Conservation (phyloP, 352 stramenopile species). For the Phytophthora fragariae region DNA sequence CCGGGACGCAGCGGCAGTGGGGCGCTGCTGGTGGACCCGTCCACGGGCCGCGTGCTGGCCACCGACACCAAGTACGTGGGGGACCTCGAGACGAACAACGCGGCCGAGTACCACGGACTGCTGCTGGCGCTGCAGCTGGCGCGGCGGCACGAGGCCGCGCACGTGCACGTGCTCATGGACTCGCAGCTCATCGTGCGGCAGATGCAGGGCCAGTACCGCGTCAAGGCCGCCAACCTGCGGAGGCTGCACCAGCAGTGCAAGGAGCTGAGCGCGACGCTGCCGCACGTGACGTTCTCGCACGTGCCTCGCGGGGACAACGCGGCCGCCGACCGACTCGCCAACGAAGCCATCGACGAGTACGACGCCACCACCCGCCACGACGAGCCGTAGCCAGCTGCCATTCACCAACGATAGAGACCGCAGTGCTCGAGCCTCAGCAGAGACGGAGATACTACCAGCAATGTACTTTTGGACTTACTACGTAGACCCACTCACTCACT, state of each 20-base stretch:
- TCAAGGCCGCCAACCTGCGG: constrained; percentile 68
- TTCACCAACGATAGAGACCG: not conserved
- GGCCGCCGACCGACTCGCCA: constrained; percentile 68
- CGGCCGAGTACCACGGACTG: constrained; percentile 73
- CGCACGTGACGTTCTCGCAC: constrained; percentile 58
- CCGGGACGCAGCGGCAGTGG: constrained; percentile 68
- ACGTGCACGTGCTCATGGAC: constrained; percentile 76
- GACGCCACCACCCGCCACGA: constrained; percentile 2
- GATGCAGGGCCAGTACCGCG: constrained; percentile 76
- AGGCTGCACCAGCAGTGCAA: constrained; percentile 54
- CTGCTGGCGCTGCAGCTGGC: constrained; percentile 69
- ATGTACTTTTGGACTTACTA: not conserved
- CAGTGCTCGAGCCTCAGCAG: not conserved
- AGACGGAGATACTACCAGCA: not conserved
- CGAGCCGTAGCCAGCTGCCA: not conserved
- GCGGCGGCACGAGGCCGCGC: constrained; percentile 37
- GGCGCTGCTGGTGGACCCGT: constrained; percentile 58
- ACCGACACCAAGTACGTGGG: constrained; percentile 57
- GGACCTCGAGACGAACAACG: constrained; percentile 77
- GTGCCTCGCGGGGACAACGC: constrained; percentile 62
- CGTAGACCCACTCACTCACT: no score
- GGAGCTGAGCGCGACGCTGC: constrained; percentile 37
- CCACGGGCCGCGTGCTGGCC: constrained; percentile 51
- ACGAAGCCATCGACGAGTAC: constrained; percentile 67
- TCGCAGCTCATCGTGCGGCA: constrained; percentile 83